Percentiles rank a stretch among this genome's conserved stretches.
These are phyloP conservation scores for Chrysanthemum lavandulifolium DNA, from an alignment of 129 eudicot species.

Conservation along the genomic window DNA sequence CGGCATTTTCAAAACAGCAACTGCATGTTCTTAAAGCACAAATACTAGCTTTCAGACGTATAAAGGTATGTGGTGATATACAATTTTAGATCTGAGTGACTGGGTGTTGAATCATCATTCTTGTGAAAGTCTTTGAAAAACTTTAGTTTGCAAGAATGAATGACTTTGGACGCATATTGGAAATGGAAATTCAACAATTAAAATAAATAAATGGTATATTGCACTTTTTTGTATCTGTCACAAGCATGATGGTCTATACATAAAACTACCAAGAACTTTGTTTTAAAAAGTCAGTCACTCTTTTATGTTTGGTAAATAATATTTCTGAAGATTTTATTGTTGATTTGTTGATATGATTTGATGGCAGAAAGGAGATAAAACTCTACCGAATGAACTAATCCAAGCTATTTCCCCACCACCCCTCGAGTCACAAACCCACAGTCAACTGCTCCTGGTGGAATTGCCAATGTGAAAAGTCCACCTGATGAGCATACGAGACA, in stretches of 20 bases:
- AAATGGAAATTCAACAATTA: constrained; percentile 8
- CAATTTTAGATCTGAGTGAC: background rate
- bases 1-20: constrained; percentile 84
- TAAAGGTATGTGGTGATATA: constrained; percentile 58
- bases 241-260: background rate
- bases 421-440: constrained; percentile 67
- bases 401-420: constrained; percentile 88
- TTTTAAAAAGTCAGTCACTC: background rate
- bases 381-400: constrained; percentile 80
- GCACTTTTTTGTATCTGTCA: constrained; percentile 7
- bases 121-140: constrained; percentile 5
- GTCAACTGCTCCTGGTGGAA: constrained; percentile 47
- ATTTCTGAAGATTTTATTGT: background rate
- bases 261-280: no score
- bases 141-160: constrained; percentile 10
- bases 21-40: constrained; percentile 95
- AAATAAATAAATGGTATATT: background rate
- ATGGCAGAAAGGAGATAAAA: constrained; percentile 85
- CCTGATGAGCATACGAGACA: background rate
- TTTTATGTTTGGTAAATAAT: background rate
- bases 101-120: constrained; percentile 1
- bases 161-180: background rate
- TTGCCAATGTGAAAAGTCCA: constrained; percentile 8
- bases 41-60: constrained; percentile 89
- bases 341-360: constrained; percentile 17